Base-by-base conservation (phyloP, 495 filamentous ascomycete genomes). In the Aspergillus affinis region DNA sequence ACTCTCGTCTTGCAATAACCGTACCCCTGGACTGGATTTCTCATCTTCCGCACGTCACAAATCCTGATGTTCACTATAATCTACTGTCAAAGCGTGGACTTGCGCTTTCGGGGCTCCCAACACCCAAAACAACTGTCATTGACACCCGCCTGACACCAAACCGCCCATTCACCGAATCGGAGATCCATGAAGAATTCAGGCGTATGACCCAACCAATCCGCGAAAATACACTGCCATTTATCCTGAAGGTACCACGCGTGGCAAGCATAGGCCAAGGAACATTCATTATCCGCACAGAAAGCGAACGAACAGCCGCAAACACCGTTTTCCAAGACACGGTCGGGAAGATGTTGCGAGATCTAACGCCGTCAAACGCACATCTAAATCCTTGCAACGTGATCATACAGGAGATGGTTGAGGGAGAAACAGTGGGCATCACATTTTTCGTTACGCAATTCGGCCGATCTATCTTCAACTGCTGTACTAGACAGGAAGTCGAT, bases 41-140 rank as follows among this genome's bases (percentile, higher is more conserved):
- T 36, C 53, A 57, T 13, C 26, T 57, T 9, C 54, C 54, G 20
- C 59, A 61, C 18, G 20, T 57, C 20, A 27, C 45, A 2, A 4
- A 27, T 10, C 54, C 59, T 18, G 36, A 57, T 13, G 29, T 23
- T 2, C 59, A 61, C 36, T 61, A 61, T 44, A 21, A 57, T 2
- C 19, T 57, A 7, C 54, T 57, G 13, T 57, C 54, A 5, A 61
- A 61, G 30, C 53, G 59, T n/a, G 54, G 59, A 15, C 59, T 57
- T 17, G 59, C 59, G 1, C n/a, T 45, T 5, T 61, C 53, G 17
- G 41, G 32, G 4, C 36, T 61, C 5, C 59, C 59, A 1, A 61
- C 54, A 0, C 59, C 54, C 6, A 18, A n/a, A 8, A 44, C 54
- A n/a, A 51, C 17, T 9, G 54, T 61, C 18, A 56, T 61, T 26